Conservation (phyloP, 345 rosid genomes). For the Ceriops tagal region DNA sequence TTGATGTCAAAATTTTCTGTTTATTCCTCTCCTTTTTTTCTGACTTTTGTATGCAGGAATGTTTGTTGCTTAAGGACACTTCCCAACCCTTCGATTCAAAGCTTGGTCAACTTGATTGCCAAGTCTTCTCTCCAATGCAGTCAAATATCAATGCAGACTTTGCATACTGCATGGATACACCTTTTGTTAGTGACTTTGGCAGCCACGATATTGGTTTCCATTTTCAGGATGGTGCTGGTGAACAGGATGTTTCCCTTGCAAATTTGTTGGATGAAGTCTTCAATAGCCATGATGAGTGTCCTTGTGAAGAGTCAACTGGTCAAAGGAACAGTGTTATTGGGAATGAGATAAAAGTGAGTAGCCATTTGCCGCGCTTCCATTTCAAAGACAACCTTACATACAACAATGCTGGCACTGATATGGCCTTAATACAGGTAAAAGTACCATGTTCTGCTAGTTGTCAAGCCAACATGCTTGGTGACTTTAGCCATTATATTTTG, state of each 20-base stretch:
- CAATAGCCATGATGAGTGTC: slow-evolving; percentile 39
- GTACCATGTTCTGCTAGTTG: not conserved
- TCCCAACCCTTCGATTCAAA: slow-evolving; percentile 25
- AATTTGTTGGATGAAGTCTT: slow-evolving; percentile 53
- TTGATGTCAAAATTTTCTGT: not conserved
- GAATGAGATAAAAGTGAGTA: slow-evolving; percentile 31
- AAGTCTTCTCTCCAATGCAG: slow-evolving; percentile 45
- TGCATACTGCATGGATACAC: slow-evolving; percentile 42
- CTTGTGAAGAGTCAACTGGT: slow-evolving; percentile 39
- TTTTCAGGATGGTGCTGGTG: slow-evolving; percentile 56
- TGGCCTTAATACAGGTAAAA: slow-evolving; percentile 43
- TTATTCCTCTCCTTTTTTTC: slow-evolving; percentile 3
- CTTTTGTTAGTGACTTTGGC: slow-evolving; percentile 71
- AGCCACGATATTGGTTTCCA: slow-evolving; percentile 36
- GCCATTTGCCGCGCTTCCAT: slow-evolving; percentile 19
- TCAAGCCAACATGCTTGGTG: slow-evolving; percentile 1
- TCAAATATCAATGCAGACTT: slow-evolving; percentile 34
- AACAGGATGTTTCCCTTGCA: slow-evolving; percentile 47
- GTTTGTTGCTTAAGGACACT: slow-evolving; percentile 25
- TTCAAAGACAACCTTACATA: slow-evolving; percentile 17
- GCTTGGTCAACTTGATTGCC: slow-evolving; percentile 34
- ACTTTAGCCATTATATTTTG: not conserved
- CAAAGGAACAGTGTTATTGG: slow-evolving; percentile 28
- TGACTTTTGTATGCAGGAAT: slow-evolving; percentile 34
- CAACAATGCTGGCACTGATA: slow-evolving; percentile 24